Evolutionary conservation across 2,329 filamentous ascomycete genomes (phyloP).

Genomic region (Hypoxylon sp.): DNA sequence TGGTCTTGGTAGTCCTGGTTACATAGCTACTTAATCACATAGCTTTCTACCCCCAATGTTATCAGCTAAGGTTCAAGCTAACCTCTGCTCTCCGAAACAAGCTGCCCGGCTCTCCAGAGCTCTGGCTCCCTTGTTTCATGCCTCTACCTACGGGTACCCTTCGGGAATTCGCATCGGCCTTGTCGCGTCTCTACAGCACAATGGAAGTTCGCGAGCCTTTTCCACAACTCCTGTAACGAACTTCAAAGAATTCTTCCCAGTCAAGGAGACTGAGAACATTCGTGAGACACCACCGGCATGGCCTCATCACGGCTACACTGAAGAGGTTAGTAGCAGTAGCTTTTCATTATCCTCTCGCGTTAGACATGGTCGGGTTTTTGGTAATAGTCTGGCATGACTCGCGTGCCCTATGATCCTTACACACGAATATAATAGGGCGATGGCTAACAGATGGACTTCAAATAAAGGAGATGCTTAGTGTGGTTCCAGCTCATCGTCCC

Average conservation of each 20-base stretch:
- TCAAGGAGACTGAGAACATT: constrained; percentile 73
- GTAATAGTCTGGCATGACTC: not conserved
- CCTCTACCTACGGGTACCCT: constrained; percentile 44
- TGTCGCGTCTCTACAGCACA: constrained; percentile 46
- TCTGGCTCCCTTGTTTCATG: constrained; percentile 47
- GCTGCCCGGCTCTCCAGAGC: constrained; percentile 51
- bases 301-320: constrained; percentile 81
- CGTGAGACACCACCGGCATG: constrained; percentile 75
- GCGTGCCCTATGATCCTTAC: not conserved
- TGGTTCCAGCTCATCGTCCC: constrained; percentile 83
- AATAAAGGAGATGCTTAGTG: constrained; percentile 75
- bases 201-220: constrained; percentile 59
- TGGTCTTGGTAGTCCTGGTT: constrained; percentile 20
- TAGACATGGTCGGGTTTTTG: not conserved
- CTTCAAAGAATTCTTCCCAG: constrained; percentile 74
- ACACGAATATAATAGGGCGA: not conserved
- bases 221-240: constrained; percentile 64
- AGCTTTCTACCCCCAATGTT: constrained; percentile 49
- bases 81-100: constrained; percentile 54
- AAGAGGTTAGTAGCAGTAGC: constrained; percentile 59
- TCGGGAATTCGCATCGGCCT: constrained; percentile 53
- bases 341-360: not conserved
- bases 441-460: constrained; percentile 21
- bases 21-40: not conserved
- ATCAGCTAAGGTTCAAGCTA: constrained; percentile 52